Evolutionary conservation across 2,329 filamentous ascomycete genomes (phyloP).

Genomic region (Nemania sp.): DNA sequence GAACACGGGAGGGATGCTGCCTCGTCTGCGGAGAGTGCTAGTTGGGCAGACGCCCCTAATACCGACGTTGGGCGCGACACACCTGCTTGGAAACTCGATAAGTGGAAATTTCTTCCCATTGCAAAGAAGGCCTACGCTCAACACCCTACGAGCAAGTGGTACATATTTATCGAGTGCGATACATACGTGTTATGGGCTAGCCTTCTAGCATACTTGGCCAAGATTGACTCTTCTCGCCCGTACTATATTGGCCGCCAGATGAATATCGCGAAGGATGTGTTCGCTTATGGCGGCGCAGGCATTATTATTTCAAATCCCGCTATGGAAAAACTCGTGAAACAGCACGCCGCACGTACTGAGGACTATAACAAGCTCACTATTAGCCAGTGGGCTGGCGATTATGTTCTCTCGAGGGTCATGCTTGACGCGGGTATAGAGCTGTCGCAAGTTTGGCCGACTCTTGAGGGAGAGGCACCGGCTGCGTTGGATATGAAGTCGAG

Average conservation of each 20-base stretch:
- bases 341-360: neutral
- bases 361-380: conserved; percentile 33
- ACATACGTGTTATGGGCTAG: conserved; percentile 36
- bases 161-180: conserved; percentile 36
- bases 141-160: conserved; percentile 32
- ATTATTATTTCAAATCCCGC: conserved; percentile 37
- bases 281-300: conserved; percentile 36
- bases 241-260: conserved; percentile 39
- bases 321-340: conserved; percentile 33
- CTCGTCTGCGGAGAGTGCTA: conserved; percentile 12
- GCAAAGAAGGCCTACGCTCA: conserved; percentile 34
- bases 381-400: conserved; percentile 35
- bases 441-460: conserved; percentile 30
- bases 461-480: conserved; percentile 33
- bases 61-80: conserved; percentile 32
- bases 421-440: conserved; percentile 27
- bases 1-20: conserved; percentile 8
- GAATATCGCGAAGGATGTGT: conserved; percentile 18
- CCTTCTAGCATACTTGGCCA: conserved; percentile 26
- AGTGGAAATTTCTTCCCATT: conserved; percentile 37
- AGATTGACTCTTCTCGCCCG: conserved; percentile 27
- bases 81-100: conserved; percentile 37
- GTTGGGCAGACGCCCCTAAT: conserved; percentile 32
- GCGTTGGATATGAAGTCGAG: conserved; percentile 20
- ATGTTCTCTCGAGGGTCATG: conserved; percentile 31